Base-by-base conservation (phyloP, 257 asterid genomes). In the Dorcoceras hygrometricum region DNA sequence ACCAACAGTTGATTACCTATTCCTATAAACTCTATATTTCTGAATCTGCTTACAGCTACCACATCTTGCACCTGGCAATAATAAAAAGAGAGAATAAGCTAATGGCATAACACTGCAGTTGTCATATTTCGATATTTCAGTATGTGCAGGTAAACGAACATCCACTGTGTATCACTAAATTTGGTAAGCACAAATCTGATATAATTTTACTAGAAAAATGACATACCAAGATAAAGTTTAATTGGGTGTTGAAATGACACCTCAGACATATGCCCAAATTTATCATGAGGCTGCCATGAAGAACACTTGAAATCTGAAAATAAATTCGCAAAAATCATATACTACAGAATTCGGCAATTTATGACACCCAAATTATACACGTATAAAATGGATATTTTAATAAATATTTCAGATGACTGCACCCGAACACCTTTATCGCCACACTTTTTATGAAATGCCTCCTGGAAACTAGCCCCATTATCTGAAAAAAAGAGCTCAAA, bases 161-260 rank as follows among this genome's bases (percentile, higher is more conserved):
- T 43, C 19, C 51, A 4, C 22, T n/a, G 58, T 46, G 65, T 57
- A 62, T 48, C 14, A 57, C 64, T 43, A 16, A 67, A 65, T 65
- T 24, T 71, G 78, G 43, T 27, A 46, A 39, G 64, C 56, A 59
- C 68, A 74, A 32, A 59, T 56, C 68, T 34, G 68, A 71, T 62
- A 71, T 62, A 68, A 56, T 23, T 68, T 22, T n/a, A 34, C 32
- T 24, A 68, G 27, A 75, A 48, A 29, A 62, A 27, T 65, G 26
- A 65, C 79, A n/a, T 84, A 90, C 99, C 99, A 70, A 94, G 82
- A 74, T 94, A 94, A 59, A 94, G 24, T 81, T 94, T 94, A 62
- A 94, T 90, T 70, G 99, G 99, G 81, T 94, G 99, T 69, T 82
- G 97, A 82, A 94, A 94, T 63, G 97, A 88, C 67, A 81, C 82